A percentile compares a stretch with the other conserved stretches of the same genome.
These are phyloP conservation scores for Megacollybia platyphylla DNA, from an alignment of 1,284 basidiomycete species.

Conservation along the genomic window DNA sequence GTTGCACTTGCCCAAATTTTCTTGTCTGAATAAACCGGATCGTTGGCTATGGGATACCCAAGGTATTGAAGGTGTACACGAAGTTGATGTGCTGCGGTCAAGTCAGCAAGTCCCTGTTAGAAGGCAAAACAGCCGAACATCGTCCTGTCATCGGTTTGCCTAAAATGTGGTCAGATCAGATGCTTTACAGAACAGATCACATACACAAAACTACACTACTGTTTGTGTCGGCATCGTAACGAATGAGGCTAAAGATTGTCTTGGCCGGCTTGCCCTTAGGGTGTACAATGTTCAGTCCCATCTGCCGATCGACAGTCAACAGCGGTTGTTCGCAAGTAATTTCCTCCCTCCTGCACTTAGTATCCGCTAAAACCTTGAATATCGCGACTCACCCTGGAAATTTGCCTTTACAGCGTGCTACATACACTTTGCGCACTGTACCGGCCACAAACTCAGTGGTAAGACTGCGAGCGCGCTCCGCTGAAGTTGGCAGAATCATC, in stretches of 20 bases:
- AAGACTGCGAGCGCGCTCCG: conserved; percentile 59
- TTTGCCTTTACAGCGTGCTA: conserved; percentile 73
- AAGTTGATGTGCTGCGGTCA: conserved; percentile 76
- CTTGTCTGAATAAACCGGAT: conserved; percentile 73
- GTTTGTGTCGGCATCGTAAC: conserved; percentile 74
- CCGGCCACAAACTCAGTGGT: conserved; percentile 77
- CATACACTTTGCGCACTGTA: conserved; percentile 81
- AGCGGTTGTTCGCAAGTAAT: conserved; percentile 79
- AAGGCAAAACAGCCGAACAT: conserved; percentile 39
- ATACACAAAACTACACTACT: conserved; percentile 84
- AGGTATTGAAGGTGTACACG: conserved; percentile 94
- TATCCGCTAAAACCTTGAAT: conserved; percentile 1
- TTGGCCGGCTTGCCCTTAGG: conserved; percentile 88
- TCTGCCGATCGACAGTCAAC: conserved; percentile 88
- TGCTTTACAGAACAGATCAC: conserved; percentile 14
- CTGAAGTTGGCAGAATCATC: conserved; percentile 85
- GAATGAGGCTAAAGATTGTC: conserved; percentile 81
- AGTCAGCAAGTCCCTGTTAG: conserved; percentile 5
- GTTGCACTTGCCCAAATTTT: conserved; percentile 63
- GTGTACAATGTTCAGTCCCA: conserved; percentile 91
- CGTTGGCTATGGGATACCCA: conserved; percentile 89
- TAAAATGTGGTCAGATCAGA: conserved; percentile 15
- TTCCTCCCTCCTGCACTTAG: conserved; percentile 36
- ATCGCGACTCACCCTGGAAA: conserved; percentile 62
- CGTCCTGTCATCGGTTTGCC: conserved; percentile 80